Evolutionary conservation across 1,284 basidiomycete species (phyloP).

Genomic region (Fomitopsis pinicola): DNA sequence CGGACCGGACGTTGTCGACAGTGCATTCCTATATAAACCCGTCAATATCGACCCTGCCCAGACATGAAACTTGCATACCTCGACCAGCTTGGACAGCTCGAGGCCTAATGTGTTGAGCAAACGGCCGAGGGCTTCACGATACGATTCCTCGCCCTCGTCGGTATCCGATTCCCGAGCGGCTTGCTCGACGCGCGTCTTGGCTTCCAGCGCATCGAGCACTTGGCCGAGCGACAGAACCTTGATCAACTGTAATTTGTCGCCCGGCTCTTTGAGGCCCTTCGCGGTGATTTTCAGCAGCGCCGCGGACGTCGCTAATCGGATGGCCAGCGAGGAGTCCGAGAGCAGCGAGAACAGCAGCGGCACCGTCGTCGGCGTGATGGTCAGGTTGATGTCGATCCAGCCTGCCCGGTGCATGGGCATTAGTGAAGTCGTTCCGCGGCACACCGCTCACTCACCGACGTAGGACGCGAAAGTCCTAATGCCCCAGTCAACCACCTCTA

Average conservation of each 20-base stretch:
- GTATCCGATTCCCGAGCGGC: conserved; percentile 59
- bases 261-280: conserved; percentile 92
- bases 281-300: conserved; percentile 80
- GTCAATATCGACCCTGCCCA: not conserved
- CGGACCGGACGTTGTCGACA: conserved; percentile 57
- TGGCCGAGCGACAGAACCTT: conserved; percentile 84
- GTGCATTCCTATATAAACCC: conserved; percentile 47
- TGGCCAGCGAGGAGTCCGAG: conserved; percentile 72
- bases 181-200: conserved; percentile 69
- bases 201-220: conserved; percentile 77
- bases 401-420: conserved; percentile 42
- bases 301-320: conserved; percentile 81
- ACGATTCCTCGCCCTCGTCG: conserved; percentile 80
- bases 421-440: not conserved
- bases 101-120: conserved; percentile 81
- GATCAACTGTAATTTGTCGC: conserved; percentile 88
- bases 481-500: conserved; percentile 86
- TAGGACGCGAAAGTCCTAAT: conserved; percentile 91
- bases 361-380: conserved; percentile 89
- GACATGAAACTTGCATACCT: conserved; percentile 45
- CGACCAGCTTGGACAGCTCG: conserved; percentile 82
- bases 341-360: conserved; percentile 84
- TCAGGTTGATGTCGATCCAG: conserved; percentile 97
- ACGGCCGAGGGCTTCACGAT: conserved; percentile 86
- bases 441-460: conserved; percentile 67